These are phyloP conservation scores for Trichoderma aggressivum DNA, from an alignment of 2,329 filamentous ascomycete genomes.

Conservation along the genomic window DNA sequence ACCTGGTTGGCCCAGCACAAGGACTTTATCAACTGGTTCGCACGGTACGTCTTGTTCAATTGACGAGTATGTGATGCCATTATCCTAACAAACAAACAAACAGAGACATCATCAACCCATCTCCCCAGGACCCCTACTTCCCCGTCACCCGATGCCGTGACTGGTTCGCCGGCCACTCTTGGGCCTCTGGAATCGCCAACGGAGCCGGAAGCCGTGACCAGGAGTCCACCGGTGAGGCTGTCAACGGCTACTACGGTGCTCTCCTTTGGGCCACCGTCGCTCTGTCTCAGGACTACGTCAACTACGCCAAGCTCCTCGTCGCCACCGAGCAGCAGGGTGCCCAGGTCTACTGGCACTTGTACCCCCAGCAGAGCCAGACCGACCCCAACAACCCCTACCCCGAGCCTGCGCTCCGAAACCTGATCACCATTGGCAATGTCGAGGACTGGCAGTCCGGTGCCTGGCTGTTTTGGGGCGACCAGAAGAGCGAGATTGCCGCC, in stretches of 20 bases:
- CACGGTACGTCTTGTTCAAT: conserved; percentile 17
- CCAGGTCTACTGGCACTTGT: conserved; percentile 27
- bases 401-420: conserved; percentile 21
- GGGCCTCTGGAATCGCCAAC: conserved; percentile 29
- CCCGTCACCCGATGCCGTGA: conserved; percentile 27
- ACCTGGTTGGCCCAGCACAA: conserved; percentile 25
- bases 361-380: conserved; percentile 21
- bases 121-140: conserved; percentile 27
- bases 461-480: conserved; percentile 22
- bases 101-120: conserved; percentile 28
- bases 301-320: conserved; percentile 27
- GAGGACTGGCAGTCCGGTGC: conserved; percentile 26
- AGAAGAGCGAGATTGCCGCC: conserved; percentile 19
- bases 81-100: not conserved
- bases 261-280: conserved; percentile 27
- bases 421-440: conserved; percentile 25
- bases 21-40: conserved; percentile 28
- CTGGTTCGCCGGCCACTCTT: conserved; percentile 30
- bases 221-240: conserved; percentile 27
- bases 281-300: conserved; percentile 24
- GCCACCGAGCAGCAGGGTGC: conserved; percentile 25
- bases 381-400: conserved; percentile 27
- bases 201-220: conserved; percentile 28
- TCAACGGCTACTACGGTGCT: conserved; percentile 28
- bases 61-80: not conserved